Evolutionary conservation across 371 early-diverging fungal genomes (phyloP), one percentile per base, ranked within the genome.

Genomic region (Phascolomyces articulosus): DNA sequence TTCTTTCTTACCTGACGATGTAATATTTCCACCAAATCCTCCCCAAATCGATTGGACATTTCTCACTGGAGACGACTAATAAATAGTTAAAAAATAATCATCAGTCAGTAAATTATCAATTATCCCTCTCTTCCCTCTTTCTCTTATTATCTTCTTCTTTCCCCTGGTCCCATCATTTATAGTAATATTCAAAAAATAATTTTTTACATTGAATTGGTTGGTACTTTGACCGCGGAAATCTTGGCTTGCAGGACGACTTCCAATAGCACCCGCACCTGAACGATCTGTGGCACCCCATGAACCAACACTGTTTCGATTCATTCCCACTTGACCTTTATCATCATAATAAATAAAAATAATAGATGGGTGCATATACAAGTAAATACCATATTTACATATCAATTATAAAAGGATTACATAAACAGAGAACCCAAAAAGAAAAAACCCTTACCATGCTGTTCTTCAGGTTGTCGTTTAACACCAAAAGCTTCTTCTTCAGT

Each of bases 31-130:
- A 21, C 68, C 63, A 66, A 80, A 80, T 29, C 75, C 75, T 23
- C 81, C 81, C 81, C 81, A 80, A 48, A 80, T 80, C 8, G 78
- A 78, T 9, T 27, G 28, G 6, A 58, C 41, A 31, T 28, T 48
- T 31, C 75, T 94, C 40, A 96, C 96, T 0, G 96, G 96, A 55
- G 96, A 96, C 75, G 84, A 90, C 63, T 59, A 59, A 26, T n/a
- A 49, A n/a, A 58, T 9, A 23, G 1, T 40, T 31, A 31, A 10
- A 31, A 31, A 31, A 31, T 31, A n/a, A n/a, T n/a, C n/a, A n/a
- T n/a, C n/a, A n/a, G n/a, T n/a, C n/a, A n/a, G n/a, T n/a, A n/a
- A n/a, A n/a, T n/a, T n/a, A n/a, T n/a, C n/a, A n/a, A n/a, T n/a
- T n/a, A n/a, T n/a, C n/a, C n/a, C n/a, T n/a, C n/a, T n/a, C n/a